A percentile compares a stretch with the other conserved stretches of the same genome.
Conservation (phyloP, 2,329 filamentous ascomycete species). For the Calcarisporium arbuscula region DNA sequence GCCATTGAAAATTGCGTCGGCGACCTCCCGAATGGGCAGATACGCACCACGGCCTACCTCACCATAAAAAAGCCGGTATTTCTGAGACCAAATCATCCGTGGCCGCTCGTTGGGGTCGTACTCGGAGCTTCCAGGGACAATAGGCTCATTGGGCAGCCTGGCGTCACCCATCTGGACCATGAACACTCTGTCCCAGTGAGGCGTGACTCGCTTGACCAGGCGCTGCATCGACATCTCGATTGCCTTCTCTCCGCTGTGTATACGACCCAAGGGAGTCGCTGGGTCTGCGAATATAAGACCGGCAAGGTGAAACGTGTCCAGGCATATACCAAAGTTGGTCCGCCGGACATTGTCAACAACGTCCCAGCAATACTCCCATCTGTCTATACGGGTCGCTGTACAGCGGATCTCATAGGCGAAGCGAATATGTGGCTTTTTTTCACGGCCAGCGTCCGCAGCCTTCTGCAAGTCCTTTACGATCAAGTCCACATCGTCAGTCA, state of each 20-base stretch:
- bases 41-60: constrained; percentile 60
- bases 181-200: constrained; percentile 62
- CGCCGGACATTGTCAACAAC: constrained; percentile 59
- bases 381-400: constrained; percentile 64
- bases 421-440: constrained; percentile 48
- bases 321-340: constrained; percentile 67
- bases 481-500: constrained; percentile 41
- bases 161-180: constrained; percentile 74
- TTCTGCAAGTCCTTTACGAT: constrained; percentile 57
- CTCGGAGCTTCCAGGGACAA: constrained; percentile 43
- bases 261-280: constrained; percentile 42
- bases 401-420: constrained; percentile 70
- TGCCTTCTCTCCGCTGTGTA: constrained; percentile 45
- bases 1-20: constrained; percentile 54
- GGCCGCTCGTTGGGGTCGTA: constrained; percentile 26
- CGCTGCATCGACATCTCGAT: constrained; percentile 48
- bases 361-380: constrained; percentile 68
- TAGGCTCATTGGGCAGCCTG: constrained; percentile 52
- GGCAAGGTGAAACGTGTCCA: constrained; percentile 75
- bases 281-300: constrained; percentile 68
- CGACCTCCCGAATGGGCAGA: constrained; percentile 57
- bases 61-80: constrained; percentile 54
- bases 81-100: constrained; percentile 72
- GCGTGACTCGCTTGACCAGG: constrained; percentile 50
- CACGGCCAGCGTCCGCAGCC: constrained; percentile 60